These are phyloP conservation scores for Aspergillus bertholletiae DNA, from an alignment of 495 filamentous ascomycete genomes.

Conservation along the genomic window DNA sequence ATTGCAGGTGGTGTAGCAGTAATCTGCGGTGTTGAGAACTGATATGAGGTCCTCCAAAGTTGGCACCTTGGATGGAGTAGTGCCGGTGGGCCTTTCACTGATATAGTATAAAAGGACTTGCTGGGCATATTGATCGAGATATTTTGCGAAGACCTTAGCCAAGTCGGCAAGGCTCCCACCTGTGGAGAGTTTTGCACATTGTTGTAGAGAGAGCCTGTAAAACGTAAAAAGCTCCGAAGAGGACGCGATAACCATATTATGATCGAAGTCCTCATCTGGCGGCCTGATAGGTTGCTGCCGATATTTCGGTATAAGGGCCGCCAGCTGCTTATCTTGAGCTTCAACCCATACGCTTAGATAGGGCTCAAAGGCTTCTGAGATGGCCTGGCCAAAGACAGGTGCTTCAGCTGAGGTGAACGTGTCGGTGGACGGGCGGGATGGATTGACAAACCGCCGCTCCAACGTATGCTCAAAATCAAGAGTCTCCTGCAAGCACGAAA, in stretches of 20 bases:
- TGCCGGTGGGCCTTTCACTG: constrained; percentile 50
- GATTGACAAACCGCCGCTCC: constrained; percentile 75
- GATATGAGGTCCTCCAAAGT: constrained; percentile 74
- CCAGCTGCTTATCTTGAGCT: constrained; percentile 86
- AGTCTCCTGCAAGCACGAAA: constrained; percentile 93
- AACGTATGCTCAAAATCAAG: constrained; percentile 94
- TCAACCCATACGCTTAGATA: constrained; percentile 98
- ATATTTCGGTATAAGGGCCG: constrained; percentile 84
- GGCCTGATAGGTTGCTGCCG: constrained; percentile 76
- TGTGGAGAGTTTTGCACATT: constrained; percentile 94
- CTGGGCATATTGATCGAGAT: constrained; percentile 92
- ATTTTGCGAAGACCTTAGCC: constrained; percentile 81
- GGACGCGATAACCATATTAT: constrained; percentile 84
- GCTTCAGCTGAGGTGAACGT: constrained; percentile 80
- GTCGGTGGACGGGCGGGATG: constrained; percentile 84
- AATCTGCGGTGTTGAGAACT: constrained; percentile 94
- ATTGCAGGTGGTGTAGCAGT: constrained; percentile 89
- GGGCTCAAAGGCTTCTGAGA: constrained; percentile 96
- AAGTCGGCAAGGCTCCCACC: constrained; percentile 83
- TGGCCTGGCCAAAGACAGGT: constrained; percentile 81
- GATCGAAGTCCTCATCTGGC: constrained; percentile 86
- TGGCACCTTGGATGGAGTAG: constrained; percentile 51
- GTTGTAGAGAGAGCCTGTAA: constrained; percentile 84
- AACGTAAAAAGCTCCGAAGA: constrained; percentile 97
- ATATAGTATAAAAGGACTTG: constrained; percentile 83